These are phyloP conservation scores for Alternaria triticina DNA, from an alignment of 2,329 filamentous ascomycete genomes.

Conservation along the genomic window DNA sequence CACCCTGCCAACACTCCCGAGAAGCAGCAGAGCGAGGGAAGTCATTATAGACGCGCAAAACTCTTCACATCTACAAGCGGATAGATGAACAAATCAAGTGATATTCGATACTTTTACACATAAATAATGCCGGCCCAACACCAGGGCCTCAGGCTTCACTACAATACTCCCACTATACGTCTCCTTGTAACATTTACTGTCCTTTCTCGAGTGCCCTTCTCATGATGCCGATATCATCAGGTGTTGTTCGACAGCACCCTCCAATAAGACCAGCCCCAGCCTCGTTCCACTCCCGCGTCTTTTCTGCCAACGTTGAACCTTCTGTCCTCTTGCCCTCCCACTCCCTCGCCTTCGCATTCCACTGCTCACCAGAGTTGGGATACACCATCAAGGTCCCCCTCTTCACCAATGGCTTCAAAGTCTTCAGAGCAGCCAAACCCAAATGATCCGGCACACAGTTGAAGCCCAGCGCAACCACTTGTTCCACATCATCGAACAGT, in stretches of 20 bases:
- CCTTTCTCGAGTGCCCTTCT: constrained; percentile 21
- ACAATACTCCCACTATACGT: neutral
- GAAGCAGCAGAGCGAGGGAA: neutral
- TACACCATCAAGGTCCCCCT: constrained; percentile 49
- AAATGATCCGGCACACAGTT: constrained; percentile 53
- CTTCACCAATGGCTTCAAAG: constrained; percentile 37
- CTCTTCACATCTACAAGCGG: neutral
- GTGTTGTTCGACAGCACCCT: constrained; percentile 56
- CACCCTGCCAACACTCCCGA: neutral
- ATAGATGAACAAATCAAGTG: neutral
- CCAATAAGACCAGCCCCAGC: constrained; percentile 53
- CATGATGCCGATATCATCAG: constrained; percentile 49
- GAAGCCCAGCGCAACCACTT: constrained; percentile 53
- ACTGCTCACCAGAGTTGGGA: constrained; percentile 57
- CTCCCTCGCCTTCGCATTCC: constrained; percentile 50
- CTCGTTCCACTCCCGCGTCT: constrained; percentile 41
- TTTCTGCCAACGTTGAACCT: constrained; percentile 31
- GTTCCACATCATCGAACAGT: constrained; percentile 33
- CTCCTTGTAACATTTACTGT: neutral
- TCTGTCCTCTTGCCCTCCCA: constrained; percentile 41
- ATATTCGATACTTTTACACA: neutral
- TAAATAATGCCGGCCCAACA: neutral
- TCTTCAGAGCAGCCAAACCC: constrained; percentile 42
- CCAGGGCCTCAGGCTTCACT: neutral
- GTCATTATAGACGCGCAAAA: neutral